Evolutionary conservation across 805 yeast genomes (phyloP).

Genomic region (Starmerella cellae): DNA sequence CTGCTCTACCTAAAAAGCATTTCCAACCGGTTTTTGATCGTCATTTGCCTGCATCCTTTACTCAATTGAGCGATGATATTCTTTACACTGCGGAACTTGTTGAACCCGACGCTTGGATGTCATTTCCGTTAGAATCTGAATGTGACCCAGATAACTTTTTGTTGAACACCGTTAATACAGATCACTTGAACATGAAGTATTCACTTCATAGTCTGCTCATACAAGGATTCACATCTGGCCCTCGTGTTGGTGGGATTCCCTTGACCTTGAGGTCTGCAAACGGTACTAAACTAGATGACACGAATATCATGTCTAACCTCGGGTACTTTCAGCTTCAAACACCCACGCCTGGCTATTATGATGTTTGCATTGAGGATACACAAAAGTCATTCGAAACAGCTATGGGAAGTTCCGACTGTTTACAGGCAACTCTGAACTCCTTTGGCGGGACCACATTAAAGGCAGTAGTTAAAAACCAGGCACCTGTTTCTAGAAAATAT

Average conservation of each 20-base stretch:
- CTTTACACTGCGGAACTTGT: conserved; percentile 45
- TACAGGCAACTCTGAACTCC: neutral
- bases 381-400: neutral
- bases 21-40: conserved; percentile 20
- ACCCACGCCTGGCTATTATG: conserved; percentile 53
- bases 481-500: neutral
- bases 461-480: neutral
- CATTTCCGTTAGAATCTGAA: conserved; percentile 36
- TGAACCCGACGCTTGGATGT: conserved; percentile 57
- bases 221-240: conserved; percentile 30
- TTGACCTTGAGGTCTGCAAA: conserved; percentile 31
- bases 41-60: conserved; percentile 28
- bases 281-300: conserved; percentile 30
- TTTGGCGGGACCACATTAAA: neutral
- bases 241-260: conserved; percentile 34
- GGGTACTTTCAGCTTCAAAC: conserved; percentile 76
- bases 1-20: conserved; percentile 15
- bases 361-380: conserved; percentile 11
- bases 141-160: conserved; percentile 55
- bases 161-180: conserved; percentile 29
- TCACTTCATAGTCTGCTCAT: conserved; percentile 43
- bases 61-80: conserved; percentile 38
- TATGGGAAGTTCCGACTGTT: conserved; percentile 2
- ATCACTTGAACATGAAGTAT: conserved; percentile 35
- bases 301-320: conserved; percentile 61